These are phyloP conservation scores for Scedosporium minutisporum DNA, from an alignment of 2,329 filamentous ascomycete species.

Conservation along the genomic window DNA sequence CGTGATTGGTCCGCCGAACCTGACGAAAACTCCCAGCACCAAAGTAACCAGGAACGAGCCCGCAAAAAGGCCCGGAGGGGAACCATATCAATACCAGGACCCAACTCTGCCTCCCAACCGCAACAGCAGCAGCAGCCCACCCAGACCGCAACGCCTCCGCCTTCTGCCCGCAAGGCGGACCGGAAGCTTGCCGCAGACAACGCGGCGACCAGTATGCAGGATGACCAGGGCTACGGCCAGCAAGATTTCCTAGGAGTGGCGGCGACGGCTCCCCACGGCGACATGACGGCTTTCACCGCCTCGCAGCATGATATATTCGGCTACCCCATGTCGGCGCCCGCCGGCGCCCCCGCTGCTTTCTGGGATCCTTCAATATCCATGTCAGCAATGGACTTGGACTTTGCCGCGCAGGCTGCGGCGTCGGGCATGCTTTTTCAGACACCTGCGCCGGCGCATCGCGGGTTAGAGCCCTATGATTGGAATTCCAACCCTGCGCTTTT, in stretches of 20 bases:
- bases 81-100: constrained; percentile 11
- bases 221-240: constrained; percentile 45
- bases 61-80: constrained; percentile 37
- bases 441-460: constrained; percentile 11
- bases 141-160: constrained; percentile 52
- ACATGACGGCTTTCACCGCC: constrained; percentile 36
- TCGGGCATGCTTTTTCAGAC: constrained; percentile 16
- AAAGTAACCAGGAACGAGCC: constrained; percentile 13
- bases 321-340: constrained; percentile 51
- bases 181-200: constrained; percentile 39
- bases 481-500: constrained; percentile 44
- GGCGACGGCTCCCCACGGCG: constrained; percentile 31
- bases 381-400: constrained; percentile 51
- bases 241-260: constrained; percentile 38
- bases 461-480: constrained; percentile 38
- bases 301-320: constrained; percentile 46
- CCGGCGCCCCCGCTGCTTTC: constrained; percentile 40
- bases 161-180: constrained; percentile 44
- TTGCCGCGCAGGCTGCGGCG: constrained; percentile 27
- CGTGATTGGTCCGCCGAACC: constrained; percentile 18
- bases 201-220: constrained; percentile 45
- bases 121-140: constrained; percentile 15
- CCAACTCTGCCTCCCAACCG: constrained; percentile 12
- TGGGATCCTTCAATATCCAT: constrained; percentile 47
- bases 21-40: constrained; percentile 7